Base-by-base conservation (phyloP, 352 stramenopile genomes). In the Blastocystis hominis region DNA sequence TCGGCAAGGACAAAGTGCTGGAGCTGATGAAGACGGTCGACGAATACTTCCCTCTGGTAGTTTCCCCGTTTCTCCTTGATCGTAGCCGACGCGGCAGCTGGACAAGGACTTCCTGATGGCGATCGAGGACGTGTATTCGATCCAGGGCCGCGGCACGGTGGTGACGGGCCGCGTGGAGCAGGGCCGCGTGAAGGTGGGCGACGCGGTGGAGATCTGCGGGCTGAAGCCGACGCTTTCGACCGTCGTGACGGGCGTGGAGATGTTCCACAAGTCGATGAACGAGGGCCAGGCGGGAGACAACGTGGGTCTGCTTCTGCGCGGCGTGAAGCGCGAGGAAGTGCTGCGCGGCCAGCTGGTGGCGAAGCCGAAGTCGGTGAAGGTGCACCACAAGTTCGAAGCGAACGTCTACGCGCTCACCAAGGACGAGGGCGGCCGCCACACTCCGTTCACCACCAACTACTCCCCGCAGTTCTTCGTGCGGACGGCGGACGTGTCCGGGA, bases 81-180 rank as follows among this genome's bases (percentile, higher is more conserved):
- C 17, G 17, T 92, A 94, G 89, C 94, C 93, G 1, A 89, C 91
- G 15, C 92, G 95, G 77, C 92, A 95, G 77, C 91, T 98, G 55
- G 95, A 98, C 89, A 98, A 98, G 91, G 91, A 93, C 15, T 98
- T 98, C 90, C 91, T 98, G 54, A 97, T 98, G 94, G 94, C 95
- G 17, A 91, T 98, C 61, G 95, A 98, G 91, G 95, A 98, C 90
- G 94, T 97, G 0, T 98, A 98, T 90, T 96, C 92, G 34, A 98
- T 98, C 91, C 92, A 93, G n/a, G 95, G 95, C 68, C 93, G 95
- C 90, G 95, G 95, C 81, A 98, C 95, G n/a, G 95, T 98, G 50
- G 95, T 97, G 6, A 97, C 94, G n/a, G 95, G 95, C 54, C 92
- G 94, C 88, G 92, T 98, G 36, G 94, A 98, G 89, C 92, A 95